Percentiles rank a stretch among this genome's conserved stretches.
Conservation (phyloP, 495 filamentous ascomycete genomes). For the Neurospora pannonica region DNA sequence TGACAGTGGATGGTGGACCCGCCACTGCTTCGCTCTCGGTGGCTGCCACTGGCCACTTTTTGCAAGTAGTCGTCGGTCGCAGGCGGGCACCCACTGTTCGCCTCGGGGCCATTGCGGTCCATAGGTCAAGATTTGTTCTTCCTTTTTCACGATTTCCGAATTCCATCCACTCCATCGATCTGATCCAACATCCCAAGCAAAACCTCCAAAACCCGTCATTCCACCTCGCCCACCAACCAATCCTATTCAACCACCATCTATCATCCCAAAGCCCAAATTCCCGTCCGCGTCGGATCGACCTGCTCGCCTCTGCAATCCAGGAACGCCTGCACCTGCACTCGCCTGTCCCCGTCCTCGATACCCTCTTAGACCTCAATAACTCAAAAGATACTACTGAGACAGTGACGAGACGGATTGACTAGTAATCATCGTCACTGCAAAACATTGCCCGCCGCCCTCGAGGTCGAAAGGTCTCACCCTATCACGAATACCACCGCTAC, state of each 20-base stretch:
- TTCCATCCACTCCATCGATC: neutral
- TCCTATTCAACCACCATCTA: neutral
- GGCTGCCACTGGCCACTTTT: neutral
- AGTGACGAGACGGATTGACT: neutral
- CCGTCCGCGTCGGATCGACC: neutral
- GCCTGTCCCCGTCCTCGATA: neutral
- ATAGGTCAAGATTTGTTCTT: constrained; percentile 16
- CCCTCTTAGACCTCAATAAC: neutral
- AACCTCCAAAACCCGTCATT: neutral
- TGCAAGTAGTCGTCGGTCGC: neutral
- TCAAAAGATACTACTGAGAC: neutral
- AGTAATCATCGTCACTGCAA: neutral
- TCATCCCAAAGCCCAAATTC: neutral
- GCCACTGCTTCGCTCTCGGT: constrained; percentile 9
- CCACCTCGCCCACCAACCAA: neutral
- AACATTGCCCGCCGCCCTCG: neutral
- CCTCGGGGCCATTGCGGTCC: neutral
- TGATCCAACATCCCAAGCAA: neutral
- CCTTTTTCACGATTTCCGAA: constrained; percentile 7
- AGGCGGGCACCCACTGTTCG: neutral
- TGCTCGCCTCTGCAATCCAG: neutral
- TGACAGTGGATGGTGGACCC: constrained; percentile 12
- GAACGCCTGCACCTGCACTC: neutral
- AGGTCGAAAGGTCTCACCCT: neutral
- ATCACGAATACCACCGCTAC: neutral